phyloP scores from a whole-genome alignment of 2,329 filamentous ascomycete species.

The Aspergillus costaricaensis region DNA sequence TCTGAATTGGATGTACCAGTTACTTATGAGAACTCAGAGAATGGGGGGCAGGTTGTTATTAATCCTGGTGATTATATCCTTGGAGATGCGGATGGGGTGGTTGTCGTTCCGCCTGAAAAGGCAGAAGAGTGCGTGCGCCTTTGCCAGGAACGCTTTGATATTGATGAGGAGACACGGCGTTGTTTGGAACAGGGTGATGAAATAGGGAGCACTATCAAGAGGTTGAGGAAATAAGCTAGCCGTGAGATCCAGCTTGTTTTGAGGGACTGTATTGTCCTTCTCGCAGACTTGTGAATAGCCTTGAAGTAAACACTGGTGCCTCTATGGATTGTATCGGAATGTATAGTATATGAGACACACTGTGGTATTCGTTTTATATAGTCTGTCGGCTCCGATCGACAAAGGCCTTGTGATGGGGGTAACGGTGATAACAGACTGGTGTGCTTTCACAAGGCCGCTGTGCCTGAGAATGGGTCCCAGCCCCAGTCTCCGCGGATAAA shows the following conservation, averaged over 20 bases:
- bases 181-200: constrained; percentile 34
- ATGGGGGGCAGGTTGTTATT: constrained; percentile 26
- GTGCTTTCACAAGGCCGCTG: background rate
- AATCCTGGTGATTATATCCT: constrained; percentile 40
- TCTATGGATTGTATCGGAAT: background rate
- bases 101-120: constrained; percentile 22
- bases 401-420: background rate
- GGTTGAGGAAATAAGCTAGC: constrained; percentile 31
- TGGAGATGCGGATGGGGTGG: constrained; percentile 36
- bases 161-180: constrained; percentile 38
- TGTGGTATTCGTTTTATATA: too few species aligned
- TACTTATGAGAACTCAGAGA: constrained; percentile 27
- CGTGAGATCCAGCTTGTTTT: background rate
- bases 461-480: constrained; percentile 27
- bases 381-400: too few species aligned
- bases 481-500: constrained; percentile 28
- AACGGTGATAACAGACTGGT: background rate
- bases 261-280: background rate
- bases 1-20: constrained; percentile 40
- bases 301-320: background rate
- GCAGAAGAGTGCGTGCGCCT: constrained; percentile 35
- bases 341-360: background rate
- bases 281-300: too few species aligned
- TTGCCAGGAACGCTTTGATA: constrained; percentile 35
- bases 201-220: constrained; percentile 40